Percentiles rank a stretch among this genome's conserved stretches.
Evolutionary conservation across 768 basidiomycete species (phyloP).

Genomic region (Lactifluus volemus): DNA sequence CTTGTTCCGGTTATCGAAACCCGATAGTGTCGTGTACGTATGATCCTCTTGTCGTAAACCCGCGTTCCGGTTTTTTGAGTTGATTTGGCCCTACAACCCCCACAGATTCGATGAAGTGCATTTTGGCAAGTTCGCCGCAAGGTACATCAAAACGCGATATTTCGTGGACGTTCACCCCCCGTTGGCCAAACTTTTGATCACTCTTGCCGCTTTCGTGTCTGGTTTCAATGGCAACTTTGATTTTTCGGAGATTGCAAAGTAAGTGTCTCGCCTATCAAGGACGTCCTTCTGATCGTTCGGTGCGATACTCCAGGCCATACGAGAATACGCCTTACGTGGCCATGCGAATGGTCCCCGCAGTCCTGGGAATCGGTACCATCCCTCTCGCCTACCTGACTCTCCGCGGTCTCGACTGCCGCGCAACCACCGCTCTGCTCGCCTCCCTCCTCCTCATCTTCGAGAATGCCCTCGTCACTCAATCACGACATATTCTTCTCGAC

Average conservation of each 20-base stretch:
- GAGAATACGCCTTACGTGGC: slow-evolving; percentile 88
- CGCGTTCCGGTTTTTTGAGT: not conserved
- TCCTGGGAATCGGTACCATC: slow-evolving; percentile 80
- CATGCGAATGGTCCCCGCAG: slow-evolving; percentile 93
- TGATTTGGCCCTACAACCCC: not conserved
- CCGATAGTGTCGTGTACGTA: slow-evolving; percentile 85
- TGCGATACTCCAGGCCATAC: slow-evolving; percentile 49
- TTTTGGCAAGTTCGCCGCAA: slow-evolving; percentile 93
- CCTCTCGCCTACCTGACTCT: slow-evolving; percentile 91
- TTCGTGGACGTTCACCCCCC: slow-evolving; percentile 97
- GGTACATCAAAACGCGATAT: slow-evolving; percentile 88
- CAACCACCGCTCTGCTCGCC: slow-evolving; percentile 85
- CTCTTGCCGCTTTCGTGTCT: slow-evolving; percentile 76
- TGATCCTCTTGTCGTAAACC: slow-evolving; percentile 18
- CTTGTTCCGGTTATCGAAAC: slow-evolving; percentile 75
- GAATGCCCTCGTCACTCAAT: slow-evolving; percentile 93
- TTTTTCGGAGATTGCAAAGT: slow-evolving; percentile 98
- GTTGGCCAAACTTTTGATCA: slow-evolving; percentile 91
- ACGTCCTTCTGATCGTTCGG: not conserved
- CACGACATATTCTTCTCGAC: slow-evolving; percentile 93
- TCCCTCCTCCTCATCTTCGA: slow-evolving; percentile 92
- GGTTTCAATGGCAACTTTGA: slow-evolving; percentile 93
- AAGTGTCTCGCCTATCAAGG: slow-evolving; percentile 25
- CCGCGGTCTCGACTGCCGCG: slow-evolving; percentile 85
- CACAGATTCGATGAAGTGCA: slow-evolving; percentile 95